These are phyloP conservation scores for Elsinoe fawcettii DNA, from an alignment of 2,329 filamentous ascomycete genomes.

Conservation along the genomic window DNA sequence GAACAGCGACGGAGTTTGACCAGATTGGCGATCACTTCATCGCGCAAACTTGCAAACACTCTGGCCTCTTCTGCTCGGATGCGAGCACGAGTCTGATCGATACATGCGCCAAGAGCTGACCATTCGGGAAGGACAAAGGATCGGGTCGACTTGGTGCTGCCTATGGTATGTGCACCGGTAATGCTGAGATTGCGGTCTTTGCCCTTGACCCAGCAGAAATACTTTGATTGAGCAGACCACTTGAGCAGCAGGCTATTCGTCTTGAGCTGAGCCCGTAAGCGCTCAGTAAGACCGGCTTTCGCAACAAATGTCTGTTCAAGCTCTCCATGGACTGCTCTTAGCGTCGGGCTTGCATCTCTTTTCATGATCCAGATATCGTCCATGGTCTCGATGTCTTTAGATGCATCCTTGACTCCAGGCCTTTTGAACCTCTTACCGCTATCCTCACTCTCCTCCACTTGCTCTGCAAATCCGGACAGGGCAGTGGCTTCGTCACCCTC, in stretches of 20 bases:
- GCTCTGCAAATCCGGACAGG: constrained; percentile 65
- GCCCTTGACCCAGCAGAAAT: constrained; percentile 84
- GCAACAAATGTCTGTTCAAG: constrained; percentile 54
- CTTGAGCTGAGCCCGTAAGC: constrained; percentile 54
- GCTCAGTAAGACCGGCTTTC: constrained; percentile 53
- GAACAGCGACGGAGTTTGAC: constrained; percentile 84
- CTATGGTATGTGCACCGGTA: constrained; percentile 50
- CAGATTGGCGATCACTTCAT: constrained; percentile 69
- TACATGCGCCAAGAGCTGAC: constrained; percentile 68
- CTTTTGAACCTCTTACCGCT: constrained; percentile 20
- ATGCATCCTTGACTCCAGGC: constrained; percentile 11
- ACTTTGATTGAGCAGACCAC: constrained; percentile 79
- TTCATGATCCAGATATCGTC: constrained; percentile 57
- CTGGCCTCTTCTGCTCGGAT: constrained; percentile 79
- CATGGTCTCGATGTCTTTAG: constrained; percentile 18
- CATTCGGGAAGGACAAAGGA: constrained; percentile 80
- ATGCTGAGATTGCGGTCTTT: constrained; percentile 53
- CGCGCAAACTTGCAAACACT: constrained; percentile 67
- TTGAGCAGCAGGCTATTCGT: constrained; percentile 60
- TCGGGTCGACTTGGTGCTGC: constrained; percentile 73
- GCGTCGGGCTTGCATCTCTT: constrained; percentile 54
- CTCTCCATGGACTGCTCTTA: constrained; percentile 60
- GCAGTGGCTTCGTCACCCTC: constrained; percentile 64
- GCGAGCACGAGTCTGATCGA: constrained; percentile 68
- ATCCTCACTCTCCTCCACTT: constrained; percentile 59